Conservation (phyloP, 1,284 basidiomycete genomes). For the Ceratobasidium sp. region DNA sequence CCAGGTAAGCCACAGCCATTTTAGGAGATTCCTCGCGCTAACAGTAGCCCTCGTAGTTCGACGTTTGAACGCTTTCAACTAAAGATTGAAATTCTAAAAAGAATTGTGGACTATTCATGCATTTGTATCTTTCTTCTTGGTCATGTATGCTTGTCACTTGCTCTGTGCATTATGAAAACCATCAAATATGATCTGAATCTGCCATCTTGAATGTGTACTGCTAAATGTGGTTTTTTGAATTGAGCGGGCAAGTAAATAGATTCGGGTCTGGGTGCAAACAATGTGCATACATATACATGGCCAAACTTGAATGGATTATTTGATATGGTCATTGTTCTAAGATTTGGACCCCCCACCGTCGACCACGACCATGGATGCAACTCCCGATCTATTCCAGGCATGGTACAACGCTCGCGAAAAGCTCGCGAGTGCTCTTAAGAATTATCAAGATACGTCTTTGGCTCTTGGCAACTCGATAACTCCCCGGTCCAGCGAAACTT, state of each 20-base stretch:
- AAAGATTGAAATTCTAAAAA: not conserved
- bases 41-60: not conserved
- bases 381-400: not conserved
- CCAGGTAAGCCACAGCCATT: slow-evolving; percentile 46
- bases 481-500: not conserved
- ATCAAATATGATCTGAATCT: not conserved
- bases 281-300: not conserved
- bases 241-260: no score
- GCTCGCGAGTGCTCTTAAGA: not conserved
- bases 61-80: not conserved
- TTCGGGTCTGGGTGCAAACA: no score
- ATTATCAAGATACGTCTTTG: not conserved
- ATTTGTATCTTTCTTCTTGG: slow-evolving; percentile 1
- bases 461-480: not conserved
- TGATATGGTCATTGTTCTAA: not conserved
- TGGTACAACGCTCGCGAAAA: not conserved
- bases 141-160: not conserved
- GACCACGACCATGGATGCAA: not conserved
- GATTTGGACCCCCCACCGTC: not conserved
- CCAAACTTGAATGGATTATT: not conserved
- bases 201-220: not conserved
- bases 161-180: not conserved
- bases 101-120: not conserved
- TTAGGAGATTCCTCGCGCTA: not conserved
- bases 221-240: no score